Base-by-base conservation (phyloP, 106 monocot genomes). In the Allium sativum region DNA sequence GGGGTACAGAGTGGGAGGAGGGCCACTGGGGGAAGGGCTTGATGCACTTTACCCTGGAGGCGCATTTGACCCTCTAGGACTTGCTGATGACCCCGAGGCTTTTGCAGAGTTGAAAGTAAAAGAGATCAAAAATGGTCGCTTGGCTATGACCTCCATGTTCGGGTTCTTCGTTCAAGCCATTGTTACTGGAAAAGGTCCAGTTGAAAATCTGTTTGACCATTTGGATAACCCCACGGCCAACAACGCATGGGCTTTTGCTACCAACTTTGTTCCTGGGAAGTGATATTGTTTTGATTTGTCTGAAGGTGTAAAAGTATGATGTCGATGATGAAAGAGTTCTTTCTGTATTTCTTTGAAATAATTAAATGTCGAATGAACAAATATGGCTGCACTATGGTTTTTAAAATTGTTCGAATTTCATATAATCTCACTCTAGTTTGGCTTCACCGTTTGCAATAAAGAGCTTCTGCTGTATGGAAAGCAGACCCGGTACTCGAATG, bases 231-330 rank as follows among this genome's bases (percentile, higher is more conserved):
- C 81, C 0, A 61, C 61, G 10, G 70, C 66, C 45, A 82, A 82
- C 68, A 82, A 82, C 44, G 88, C 88, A 7, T 89, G 88, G 88
- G 81, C 84, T 7, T 89, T 73, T 56, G 88, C 88, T 59, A 89
- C 88, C 84, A 89, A 88, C 75, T 89, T 89, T 56, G 88, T 78
- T 13, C 88, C 88, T 15, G 88, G 88, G 42, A 88, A 84, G 21
- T 21, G 21, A 16, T 8, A 1, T 20, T 7, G 18, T 15, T 12
- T 41, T 65, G 52, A 65, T 40, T 7, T 17, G 65, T 7, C 13
- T 46, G 57, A 9, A 14, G 45, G 57, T 41, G 45, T 52, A 61
- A 61, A 19, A 61, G 44, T 45, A 61, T 19, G 61, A 42, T 31
- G 31, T 31, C 1, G 31, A 31, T 31, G 31, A 1, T 31, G 31